Base-by-base conservation (phyloP, 495 filamentous ascomycete genomes). In the Collariella sp. region DNA sequence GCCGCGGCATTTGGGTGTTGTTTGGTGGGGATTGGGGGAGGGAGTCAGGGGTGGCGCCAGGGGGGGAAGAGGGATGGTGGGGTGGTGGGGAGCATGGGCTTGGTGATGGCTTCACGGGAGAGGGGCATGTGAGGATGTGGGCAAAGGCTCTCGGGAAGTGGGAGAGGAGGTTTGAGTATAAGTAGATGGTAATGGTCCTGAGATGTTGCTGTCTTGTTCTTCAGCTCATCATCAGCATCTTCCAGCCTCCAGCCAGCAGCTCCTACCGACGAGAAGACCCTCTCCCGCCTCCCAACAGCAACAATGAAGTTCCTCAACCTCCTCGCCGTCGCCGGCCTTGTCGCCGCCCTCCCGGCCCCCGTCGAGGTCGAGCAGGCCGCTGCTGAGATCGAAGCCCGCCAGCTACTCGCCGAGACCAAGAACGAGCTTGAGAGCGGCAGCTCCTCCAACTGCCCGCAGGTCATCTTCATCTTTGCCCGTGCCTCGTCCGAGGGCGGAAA, bases 381-480 rank as follows among this genome's bases (percentile, higher is more conserved):
- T 1, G 22, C 42, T 4, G 20, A 46, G 19, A 26, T 48, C 29
- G 45, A 33, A 7, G 36, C 45, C 7, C 52, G 44, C 44, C 52
- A 49, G 51, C 15, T 39, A n/a, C 51, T 38, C 41, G 7, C 36
- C 50, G 6, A n/a, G n/a, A 55, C 36, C 18, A 35, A 36, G 16
- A 55, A 42, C 39, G 52, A 49, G 15, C 52, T 55, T n/a, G 45
- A 49, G 38, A 22, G 5, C 19, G 52, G 52, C 44, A 49, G 20
- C 45, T n/a, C 52, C 2, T 16, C 43, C 38, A 42, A 34, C 44
- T 80, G 77, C 61, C 70, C 71, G n/a, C 58, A 64, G 22, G 67
- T 78, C 23, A 73, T 75, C 50, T 72, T 79, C 56, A 72, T 80
- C 58, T 80, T 69, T 50, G 78, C 79, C 16, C 76, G 63, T 24